Base-by-base conservation (phyloP, 768 basidiomycete genomes). In the Collybia nuda region DNA sequence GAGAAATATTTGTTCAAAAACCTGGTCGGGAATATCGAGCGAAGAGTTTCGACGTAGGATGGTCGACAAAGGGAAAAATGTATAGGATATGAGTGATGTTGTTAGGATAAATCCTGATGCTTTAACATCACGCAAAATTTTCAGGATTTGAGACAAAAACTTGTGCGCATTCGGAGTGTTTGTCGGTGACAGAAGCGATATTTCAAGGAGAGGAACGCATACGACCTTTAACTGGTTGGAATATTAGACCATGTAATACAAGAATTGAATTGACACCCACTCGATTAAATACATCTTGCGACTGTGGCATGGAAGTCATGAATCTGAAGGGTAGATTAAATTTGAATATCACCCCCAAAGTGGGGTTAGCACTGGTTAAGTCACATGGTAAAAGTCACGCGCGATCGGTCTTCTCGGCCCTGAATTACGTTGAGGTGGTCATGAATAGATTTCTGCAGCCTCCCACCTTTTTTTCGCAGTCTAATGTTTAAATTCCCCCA, bases 51-150 rank as follows among this genome's bases (percentile, higher is more conserved):
- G 84, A 43, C 88, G 85, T 29, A 98, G 77, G 44, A 97, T 82
- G 23, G 85, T 81, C 2, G 93, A 93, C 36, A 98, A 66, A 2
- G 96, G 96, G 58, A 93, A 88, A 68, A 95, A 90, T 23, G 84
- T 73, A 65, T 98, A 98, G 40, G 88, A 85, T 39, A 92, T 81
- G 42, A 93, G 75, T 14, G 80, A 78, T 0, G 80, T 62, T 1
- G 79, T 73, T 29, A 92, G 75, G 3, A 64, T 45, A 29, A 59
- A 51, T 6, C 65, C 65, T 6, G 71, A 67, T 11, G 69, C 55
- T 8, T 75, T 67, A 21, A 80, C 59, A 5, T 73, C 68, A n/a
- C 63, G 64, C 38, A 93, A 70, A 6, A 68, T 65, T 6, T 63
- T 60, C 47, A 78, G 64, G 23, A 93, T 76, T 19, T 79, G 68